phyloP scores from a whole-genome alignment of 2,329 filamentous ascomycete genomes.

The Cryphonectria radicalis region DNA sequence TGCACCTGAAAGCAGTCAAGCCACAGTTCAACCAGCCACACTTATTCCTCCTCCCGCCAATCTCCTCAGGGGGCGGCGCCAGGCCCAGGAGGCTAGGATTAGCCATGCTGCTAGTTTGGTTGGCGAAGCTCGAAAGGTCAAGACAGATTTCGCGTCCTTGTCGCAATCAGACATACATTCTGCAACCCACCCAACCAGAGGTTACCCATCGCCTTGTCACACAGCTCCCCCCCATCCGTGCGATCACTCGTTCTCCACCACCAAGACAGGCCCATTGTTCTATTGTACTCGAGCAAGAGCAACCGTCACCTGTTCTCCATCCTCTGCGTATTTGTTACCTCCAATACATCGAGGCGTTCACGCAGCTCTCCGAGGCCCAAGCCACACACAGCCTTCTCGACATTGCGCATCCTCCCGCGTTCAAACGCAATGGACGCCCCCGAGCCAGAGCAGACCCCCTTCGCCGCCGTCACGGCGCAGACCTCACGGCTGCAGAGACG shows the following conservation, averaged over 20 bases:
- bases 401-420: neutral
- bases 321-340: neutral
- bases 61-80: neutral
- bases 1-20: neutral
- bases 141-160: conserved; percentile 22
- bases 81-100: neutral
- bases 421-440: conserved; percentile 72
- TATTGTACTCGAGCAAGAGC: neutral
- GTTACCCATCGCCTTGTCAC: neutral
- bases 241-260: conserved; percentile 16
- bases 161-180: conserved; percentile 6
- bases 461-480: conserved; percentile 85
- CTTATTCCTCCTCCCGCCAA: neutral
- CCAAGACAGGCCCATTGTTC: conserved; percentile 18
- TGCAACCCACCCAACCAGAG: neutral
- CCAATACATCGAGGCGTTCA: neutral
- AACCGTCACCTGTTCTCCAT: neutral
- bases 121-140: conserved; percentile 13
- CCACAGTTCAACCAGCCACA: conserved; percentile 11
- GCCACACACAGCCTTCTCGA: conserved; percentile 4
- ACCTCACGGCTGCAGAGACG: conserved; percentile 79
- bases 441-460: conserved; percentile 89
- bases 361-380: conserved; percentile 6
- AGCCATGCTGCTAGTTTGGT: neutral
- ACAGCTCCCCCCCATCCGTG: conserved; percentile 26